These are phyloP conservation scores for Macrophomina phaseolina DNA, from an alignment of 2,329 filamentous ascomycete genomes.

Conservation along the genomic window DNA sequence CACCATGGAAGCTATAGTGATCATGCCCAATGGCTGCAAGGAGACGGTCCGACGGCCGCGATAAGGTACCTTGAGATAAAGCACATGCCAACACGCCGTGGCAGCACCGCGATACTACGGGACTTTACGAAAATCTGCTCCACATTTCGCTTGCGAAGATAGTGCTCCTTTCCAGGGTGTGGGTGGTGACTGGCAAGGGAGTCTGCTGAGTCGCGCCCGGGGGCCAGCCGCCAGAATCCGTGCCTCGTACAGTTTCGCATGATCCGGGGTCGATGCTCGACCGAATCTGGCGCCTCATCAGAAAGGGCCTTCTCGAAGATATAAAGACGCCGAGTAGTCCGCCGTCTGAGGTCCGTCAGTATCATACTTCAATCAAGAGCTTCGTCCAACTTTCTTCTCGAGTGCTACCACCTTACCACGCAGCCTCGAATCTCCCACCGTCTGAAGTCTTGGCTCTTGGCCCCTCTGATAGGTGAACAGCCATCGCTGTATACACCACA, in stretches of 20 bases:
- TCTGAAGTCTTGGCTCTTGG: conserved; percentile 10
- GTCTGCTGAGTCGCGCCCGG: conserved; percentile 20
- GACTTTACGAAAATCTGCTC: conserved; percentile 10
- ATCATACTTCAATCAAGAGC: conserved; percentile 7
- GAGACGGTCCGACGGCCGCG: conserved; percentile 25
- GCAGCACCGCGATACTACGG: conserved; percentile 22
- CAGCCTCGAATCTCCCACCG: not conserved
- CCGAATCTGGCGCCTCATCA: conserved; percentile 17
- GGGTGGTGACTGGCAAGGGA: conserved; percentile 17
- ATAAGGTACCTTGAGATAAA: conserved; percentile 27
- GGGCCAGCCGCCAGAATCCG: conserved; percentile 11
- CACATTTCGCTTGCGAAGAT: conserved; percentile 24
- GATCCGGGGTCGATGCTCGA: conserved; percentile 22
- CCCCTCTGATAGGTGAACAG: not conserved
- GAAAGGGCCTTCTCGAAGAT: conserved; percentile 8
- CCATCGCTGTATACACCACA: not conserved
- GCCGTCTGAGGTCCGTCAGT: conserved; percentile 1
- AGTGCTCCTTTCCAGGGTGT: conserved; percentile 22
- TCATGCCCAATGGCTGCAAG: conserved; percentile 24
- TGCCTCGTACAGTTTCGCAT: conserved; percentile 15
- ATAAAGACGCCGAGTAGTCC: conserved; percentile 19
- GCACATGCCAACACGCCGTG: conserved; percentile 25
- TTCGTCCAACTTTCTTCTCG: not conserved
- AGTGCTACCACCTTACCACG: not conserved
- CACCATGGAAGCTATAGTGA: conserved; percentile 25